Conservation (phyloP, 192 early-diverging fungal genomes). For the Gamsiella multidivaricata region DNA sequence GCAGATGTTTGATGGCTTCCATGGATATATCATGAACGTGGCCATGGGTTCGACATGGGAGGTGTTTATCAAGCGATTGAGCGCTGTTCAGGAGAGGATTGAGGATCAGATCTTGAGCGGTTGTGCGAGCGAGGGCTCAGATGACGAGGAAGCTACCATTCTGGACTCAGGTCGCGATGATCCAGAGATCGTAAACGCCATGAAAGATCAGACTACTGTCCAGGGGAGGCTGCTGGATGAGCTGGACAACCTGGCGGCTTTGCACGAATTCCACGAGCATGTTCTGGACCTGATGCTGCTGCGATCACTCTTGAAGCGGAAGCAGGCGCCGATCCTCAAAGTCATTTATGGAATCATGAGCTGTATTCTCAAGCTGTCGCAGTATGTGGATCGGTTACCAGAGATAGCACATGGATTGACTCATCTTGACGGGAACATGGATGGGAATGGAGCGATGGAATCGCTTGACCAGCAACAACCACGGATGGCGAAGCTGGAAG, state of each 20-base stretch:
- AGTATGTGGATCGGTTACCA: constrained; percentile 13
- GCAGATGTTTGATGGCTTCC: constrained; percentile 61
- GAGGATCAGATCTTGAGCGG: constrained; percentile 27
- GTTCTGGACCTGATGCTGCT: constrained; percentile 59
- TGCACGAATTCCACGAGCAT: constrained; percentile 58
- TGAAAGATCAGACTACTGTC: too few species aligned
- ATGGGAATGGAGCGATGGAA: not conserved
- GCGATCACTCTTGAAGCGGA: constrained; percentile 58
- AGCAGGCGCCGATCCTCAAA: constrained; percentile 55
- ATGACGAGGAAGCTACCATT: not conserved
- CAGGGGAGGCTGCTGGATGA: not conserved
- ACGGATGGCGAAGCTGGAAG: constrained; percentile 22
- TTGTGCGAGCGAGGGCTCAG: not conserved
- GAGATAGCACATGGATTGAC: not conserved
- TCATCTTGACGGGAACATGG: not conserved
- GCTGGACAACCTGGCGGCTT: constrained; percentile 42
- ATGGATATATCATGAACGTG: constrained; percentile 55
- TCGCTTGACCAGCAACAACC: not conserved
- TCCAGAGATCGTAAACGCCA: constrained; percentile 1
- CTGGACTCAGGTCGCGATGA: constrained; percentile 17
- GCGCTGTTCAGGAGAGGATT: constrained; percentile 17
- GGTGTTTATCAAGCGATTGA: constrained; percentile 54
- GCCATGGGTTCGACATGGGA: constrained; percentile 59
- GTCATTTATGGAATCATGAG: constrained; percentile 52
- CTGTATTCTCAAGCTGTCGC: constrained; percentile 33